Percentiles rank a stretch among this genome's conserved stretches.
Conservation (phyloP, 768 basidiomycete species). For the Psilocybe cyanescens region DNA sequence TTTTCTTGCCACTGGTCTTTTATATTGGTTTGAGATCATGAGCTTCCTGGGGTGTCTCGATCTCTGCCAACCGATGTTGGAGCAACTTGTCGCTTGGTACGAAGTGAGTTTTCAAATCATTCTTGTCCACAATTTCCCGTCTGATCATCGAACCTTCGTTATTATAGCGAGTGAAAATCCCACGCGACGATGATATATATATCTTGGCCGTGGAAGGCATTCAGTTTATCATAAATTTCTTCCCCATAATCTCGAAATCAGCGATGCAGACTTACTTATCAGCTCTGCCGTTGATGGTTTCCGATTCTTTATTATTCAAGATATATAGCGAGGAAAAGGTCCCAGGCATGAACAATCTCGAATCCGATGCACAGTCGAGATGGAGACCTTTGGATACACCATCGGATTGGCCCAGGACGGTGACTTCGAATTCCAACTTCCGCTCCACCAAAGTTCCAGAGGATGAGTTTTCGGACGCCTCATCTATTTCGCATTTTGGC, state of each 20-base stretch:
- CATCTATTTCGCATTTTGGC: background rate
- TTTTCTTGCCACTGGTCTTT: conserved; percentile 1
- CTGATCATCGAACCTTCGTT: background rate
- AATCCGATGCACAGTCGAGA: background rate
- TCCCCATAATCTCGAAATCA: background rate
- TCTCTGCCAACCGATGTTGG: background rate
- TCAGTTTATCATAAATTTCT: background rate
- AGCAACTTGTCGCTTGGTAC: background rate
- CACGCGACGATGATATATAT: background rate
- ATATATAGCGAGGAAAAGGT: background rate
- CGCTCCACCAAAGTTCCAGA: background rate
- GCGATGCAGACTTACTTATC: conserved; percentile 1
- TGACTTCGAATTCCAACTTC: background rate
- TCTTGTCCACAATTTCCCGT: background rate
- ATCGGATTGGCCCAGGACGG: background rate
- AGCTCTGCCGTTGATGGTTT: background rate
- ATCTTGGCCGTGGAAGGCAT: background rate
- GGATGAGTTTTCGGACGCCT: background rate
- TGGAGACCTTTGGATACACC: background rate
- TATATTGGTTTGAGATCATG: conserved; percentile 9
- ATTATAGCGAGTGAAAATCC: background rate
- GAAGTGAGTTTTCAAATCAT: background rate
- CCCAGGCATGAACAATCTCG: background rate
- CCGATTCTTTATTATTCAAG: background rate
- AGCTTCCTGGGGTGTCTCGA: background rate